Conservation (phyloP, 1,284 basidiomycete genomes). For the Ustilago vetiveriae region DNA sequence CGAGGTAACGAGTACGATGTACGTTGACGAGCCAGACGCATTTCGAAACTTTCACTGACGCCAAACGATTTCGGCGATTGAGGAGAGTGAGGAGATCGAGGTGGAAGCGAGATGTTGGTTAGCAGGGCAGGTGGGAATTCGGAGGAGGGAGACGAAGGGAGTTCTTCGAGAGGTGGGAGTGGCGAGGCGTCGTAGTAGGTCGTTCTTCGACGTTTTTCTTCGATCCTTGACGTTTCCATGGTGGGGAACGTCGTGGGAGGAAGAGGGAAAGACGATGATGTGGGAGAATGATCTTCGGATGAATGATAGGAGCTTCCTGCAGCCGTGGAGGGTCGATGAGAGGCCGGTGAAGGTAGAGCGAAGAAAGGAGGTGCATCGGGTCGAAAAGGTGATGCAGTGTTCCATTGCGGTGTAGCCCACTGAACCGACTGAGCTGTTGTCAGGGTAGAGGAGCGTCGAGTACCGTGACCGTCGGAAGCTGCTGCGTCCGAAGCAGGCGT, state of each 20-base stretch:
- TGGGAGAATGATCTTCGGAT: conserved; percentile 17
- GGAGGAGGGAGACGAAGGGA: too few species aligned
- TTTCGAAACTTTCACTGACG: conserved; percentile 15
- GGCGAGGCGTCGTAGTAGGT: too few species aligned
- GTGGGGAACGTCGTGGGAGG: too few species aligned
- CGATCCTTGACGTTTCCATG: too few species aligned
- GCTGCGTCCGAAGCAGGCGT: conserved; percentile 5
- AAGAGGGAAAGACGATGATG: too few species aligned
- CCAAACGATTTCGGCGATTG: conserved; percentile 7
- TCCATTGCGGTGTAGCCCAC: conserved; percentile 10
- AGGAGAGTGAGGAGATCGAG: conserved; percentile 3
- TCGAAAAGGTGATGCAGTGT: conserved; percentile 20
- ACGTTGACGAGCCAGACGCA: conserved; percentile 2
- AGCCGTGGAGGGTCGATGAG: not conserved
- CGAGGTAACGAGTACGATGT: conserved; percentile 21
- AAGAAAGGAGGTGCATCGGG: not conserved
- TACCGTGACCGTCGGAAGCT: not conserved
- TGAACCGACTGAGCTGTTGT: too few species aligned
- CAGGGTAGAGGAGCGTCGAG: not conserved
- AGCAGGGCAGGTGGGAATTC: conserved; percentile 16
- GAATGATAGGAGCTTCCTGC: not conserved
- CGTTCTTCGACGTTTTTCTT: too few species aligned
- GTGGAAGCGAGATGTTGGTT: not conserved
- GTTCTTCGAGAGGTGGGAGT: too few species aligned
- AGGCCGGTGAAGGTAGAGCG: not conserved